phyloP scores from a whole-genome alignment of 2,329 filamentous ascomycete genomes.

The Aspergillus versicolor region DNA sequence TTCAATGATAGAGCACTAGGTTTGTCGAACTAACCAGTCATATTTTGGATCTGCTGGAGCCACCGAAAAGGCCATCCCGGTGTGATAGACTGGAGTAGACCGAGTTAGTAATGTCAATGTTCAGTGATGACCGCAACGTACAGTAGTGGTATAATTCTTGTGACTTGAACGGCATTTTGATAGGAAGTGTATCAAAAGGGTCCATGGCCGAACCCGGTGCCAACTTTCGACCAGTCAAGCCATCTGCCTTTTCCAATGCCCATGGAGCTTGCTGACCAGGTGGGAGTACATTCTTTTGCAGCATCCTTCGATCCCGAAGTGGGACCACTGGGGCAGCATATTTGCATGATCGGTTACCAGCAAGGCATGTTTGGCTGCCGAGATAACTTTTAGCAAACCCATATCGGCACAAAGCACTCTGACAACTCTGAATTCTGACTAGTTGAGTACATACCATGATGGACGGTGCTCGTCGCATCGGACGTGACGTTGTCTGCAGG shows the following conservation, averaged over 20 bases:
- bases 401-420: too few species aligned
- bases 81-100: background rate
- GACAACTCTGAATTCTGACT: too few species aligned
- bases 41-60: background rate
- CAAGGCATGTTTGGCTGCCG: background rate
- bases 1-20: background rate
- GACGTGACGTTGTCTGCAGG: background rate
- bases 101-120: background rate
- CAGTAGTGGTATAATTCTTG: conserved; percentile 5
- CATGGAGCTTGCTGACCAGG: background rate
- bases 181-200: conserved; percentile 1
- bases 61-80: background rate
- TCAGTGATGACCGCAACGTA: background rate
- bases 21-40: background rate
- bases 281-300: background rate
- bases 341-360: background rate
- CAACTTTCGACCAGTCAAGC: background rate
- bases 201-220: background rate
- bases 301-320: background rate
- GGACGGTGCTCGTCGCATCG: conserved; percentile 1
- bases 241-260: background rate
- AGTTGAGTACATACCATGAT: background rate
- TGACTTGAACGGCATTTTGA: conserved; percentile 3
- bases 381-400: background rate
- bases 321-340: background rate